Base-by-base conservation (phyloP, 306 rosid species). In the Quercus ilex region DNA sequence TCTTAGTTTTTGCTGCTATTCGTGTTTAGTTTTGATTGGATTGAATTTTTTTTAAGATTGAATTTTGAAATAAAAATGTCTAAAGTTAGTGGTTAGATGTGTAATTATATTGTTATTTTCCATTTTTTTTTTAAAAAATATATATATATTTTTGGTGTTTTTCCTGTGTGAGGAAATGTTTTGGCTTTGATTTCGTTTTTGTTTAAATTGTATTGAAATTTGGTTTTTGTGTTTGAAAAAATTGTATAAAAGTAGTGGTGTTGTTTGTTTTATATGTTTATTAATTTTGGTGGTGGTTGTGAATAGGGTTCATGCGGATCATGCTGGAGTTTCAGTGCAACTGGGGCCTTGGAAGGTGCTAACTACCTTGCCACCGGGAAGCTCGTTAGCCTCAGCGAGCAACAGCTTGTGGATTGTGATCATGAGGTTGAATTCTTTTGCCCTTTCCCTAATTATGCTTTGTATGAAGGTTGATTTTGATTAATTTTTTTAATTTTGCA, bases 261-360 rank as follows among this genome's bases (percentile, higher is more conserved):
- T 49, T 52, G 1, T 35, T 23, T 35, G 51, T 25, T 55, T 18
- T 11, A 4, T 14, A 23, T 33, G 49, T 6, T 79, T 74, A 53
- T 67, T 41, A 63, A 41, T 46, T 41, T 28, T 62, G 53, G 53
- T 77, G 59, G 26, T 20, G 12, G 31, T 78, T 81, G 57, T 60
- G 52, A 80, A 76, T 74, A 95, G 99, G 98, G 98, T 46, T 91
- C 97, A 3, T 96, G 99, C 74, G 99, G 99, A 60, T 96, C 99
- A 1, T 96, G 99, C 88, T 93, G 98, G 98, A 95, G 99, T 83
- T 95, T 95, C 87, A 95, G 98, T 69, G 79, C 99, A 5, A 89
- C 93, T 17, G 99, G 99, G 43, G 99, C 99, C 11, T 82, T 96
- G 71, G 98, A 96, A 91, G 99, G 99, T 85, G 98, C 98, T 71